These are phyloP conservation scores for Vitis hybrid DNA, from an alignment of 177 flowering plant species.

Conservation along the genomic window DNA sequence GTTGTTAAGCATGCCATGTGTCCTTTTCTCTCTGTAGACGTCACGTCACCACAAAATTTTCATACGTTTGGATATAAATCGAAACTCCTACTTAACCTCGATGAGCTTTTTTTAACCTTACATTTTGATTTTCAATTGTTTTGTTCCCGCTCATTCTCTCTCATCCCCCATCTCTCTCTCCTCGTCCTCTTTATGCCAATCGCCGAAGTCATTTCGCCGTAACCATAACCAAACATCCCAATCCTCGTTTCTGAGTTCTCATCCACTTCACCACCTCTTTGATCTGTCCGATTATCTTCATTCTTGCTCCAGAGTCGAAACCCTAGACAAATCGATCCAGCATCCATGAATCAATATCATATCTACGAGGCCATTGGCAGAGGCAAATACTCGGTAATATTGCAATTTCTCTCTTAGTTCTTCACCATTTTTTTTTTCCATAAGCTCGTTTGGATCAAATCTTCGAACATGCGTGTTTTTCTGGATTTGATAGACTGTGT, in stretches of 20 bases:
- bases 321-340: conserved; percentile 9
- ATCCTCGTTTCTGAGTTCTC: not conserved
- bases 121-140: conserved; percentile 11
- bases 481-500: conserved; percentile 56
- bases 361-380: conserved; percentile 88
- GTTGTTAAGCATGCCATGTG: too few relatives aligned
- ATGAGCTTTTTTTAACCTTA: not conserved
- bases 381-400: conserved; percentile 80
- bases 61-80: too few relatives aligned
- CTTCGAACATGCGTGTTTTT: too few relatives aligned
- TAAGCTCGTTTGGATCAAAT: not conserved
- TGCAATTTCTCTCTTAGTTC: not conserved
- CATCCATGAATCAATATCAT: conserved; percentile 81
- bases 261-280: not conserved
- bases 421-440: conserved; percentile 1
- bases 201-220: not conserved
- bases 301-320: not conserved
- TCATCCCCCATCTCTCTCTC: conserved; percentile 8
- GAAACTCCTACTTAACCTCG: not conserved
- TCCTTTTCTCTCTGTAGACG: too few relatives aligned
- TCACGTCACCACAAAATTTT: too few relatives aligned
- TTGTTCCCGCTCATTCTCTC: conserved; percentile 20
- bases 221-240: not conserved
- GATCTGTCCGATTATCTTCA: not conserved
- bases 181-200: not conserved